phyloP scores from a whole-genome alignment of 305 asterid species.

The Stenogyne calaminthoides region DNA sequence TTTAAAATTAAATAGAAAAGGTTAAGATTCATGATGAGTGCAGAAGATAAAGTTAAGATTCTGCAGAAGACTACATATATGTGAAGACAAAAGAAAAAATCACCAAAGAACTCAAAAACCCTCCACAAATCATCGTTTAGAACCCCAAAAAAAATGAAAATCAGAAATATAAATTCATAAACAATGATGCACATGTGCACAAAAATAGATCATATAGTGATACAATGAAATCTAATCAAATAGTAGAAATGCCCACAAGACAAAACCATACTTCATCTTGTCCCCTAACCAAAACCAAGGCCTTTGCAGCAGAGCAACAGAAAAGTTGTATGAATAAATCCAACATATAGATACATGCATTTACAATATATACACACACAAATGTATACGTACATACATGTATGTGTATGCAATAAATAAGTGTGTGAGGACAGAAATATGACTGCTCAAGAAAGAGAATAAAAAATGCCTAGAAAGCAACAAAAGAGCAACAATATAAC shows the following conservation, averaged over 20 bases:
- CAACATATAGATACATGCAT: constrained; percentile 34
- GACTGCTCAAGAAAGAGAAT: constrained; percentile 96
- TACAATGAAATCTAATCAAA: constrained; percentile 53
- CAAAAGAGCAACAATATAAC: constrained; percentile 60
- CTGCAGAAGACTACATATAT: constrained; percentile 34
- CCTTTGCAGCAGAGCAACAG: constrained; percentile 50
- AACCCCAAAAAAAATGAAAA: constrained; percentile 48
- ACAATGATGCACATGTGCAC: constrained; percentile 45
- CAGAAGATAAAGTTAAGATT: constrained; percentile 18
- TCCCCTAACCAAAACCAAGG: constrained; percentile 69
- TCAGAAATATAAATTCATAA: constrained; percentile 25
- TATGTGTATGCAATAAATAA: constrained; percentile 39
- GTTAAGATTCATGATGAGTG: constrained; percentile 15
- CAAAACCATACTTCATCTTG: constrained; percentile 70
- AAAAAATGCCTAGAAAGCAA: constrained; percentile 81
- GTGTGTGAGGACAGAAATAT: constrained; percentile 66
- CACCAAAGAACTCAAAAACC: constrained; percentile 40
- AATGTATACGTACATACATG: too few species aligned
- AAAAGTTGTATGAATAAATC: constrained; percentile 52
- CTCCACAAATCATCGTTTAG: constrained; percentile 45
- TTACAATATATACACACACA: too few species aligned
- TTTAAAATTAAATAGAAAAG: not conserved
- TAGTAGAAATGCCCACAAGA: constrained; percentile 70
- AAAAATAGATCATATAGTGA: constrained; percentile 28
- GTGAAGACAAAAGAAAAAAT: constrained; percentile 46